These are phyloP conservation scores for Ustilago trichophora DNA, from an alignment of 1,284 basidiomycete species.

Conservation along the genomic window DNA sequence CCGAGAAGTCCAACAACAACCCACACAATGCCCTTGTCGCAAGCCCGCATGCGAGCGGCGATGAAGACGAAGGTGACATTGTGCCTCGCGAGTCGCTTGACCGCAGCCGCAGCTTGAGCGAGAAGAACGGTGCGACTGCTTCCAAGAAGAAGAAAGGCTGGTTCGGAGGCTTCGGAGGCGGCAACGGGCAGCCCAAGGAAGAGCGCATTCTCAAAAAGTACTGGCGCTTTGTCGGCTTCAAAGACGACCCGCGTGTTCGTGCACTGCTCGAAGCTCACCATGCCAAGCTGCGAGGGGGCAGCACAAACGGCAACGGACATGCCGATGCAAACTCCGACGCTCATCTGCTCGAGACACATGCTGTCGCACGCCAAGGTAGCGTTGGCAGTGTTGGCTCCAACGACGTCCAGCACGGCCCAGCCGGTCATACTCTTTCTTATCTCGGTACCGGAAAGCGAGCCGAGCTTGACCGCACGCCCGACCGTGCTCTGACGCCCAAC, in stretches of 20 bases:
- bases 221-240: constrained; percentile 68
- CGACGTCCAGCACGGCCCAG: constrained; percentile 52
- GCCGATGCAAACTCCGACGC: constrained; percentile 1
- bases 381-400: constrained; percentile 34
- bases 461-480: constrained; percentile 33
- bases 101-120: constrained; percentile 20
- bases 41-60: constrained; percentile 33
- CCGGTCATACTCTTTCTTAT: constrained; percentile 39
- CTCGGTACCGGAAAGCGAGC: constrained; percentile 38
- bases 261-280: constrained; percentile 56
- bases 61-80: constrained; percentile 61
- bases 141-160: constrained; percentile 52
- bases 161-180: constrained; percentile 47
- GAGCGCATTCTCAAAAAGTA: constrained; percentile 62
- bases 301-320: neutral
- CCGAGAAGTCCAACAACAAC: constrained; percentile 41
- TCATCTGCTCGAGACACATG: constrained; percentile 1
- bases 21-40: constrained; percentile 29
- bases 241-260: constrained; percentile 55
- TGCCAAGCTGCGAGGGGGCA: constrained; percentile 27
- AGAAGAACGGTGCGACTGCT: constrained; percentile 8
- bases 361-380: constrained; percentile 25
- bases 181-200: constrained; percentile 46
- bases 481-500: constrained; percentile 45
- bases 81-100: constrained; percentile 65